These are phyloP conservation scores for Diplocarpon mali DNA, from an alignment of 2,329 filamentous ascomycete species.

Conservation along the genomic window DNA sequence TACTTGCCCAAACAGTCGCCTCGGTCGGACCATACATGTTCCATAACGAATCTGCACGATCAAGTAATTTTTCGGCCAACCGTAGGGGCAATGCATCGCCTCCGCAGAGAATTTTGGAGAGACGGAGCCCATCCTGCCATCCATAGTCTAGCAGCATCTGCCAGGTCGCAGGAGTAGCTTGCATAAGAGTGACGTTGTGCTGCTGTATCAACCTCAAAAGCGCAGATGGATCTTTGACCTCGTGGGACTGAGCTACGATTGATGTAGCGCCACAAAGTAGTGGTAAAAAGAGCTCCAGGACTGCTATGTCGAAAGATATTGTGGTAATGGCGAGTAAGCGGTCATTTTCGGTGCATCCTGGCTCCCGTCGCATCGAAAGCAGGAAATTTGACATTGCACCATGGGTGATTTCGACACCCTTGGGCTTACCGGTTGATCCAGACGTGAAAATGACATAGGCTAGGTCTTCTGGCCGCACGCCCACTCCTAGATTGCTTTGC, in stretches of 20 bases:
- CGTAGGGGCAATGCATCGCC: not conserved
- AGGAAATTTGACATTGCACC: not conserved
- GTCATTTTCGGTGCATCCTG: not conserved
- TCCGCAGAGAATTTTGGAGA: not conserved
- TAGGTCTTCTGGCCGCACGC: not conserved
- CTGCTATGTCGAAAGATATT: not conserved
- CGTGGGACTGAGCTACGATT: not conserved
- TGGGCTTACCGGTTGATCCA: not conserved
- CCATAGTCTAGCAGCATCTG: not conserved
- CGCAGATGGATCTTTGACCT: not conserved
- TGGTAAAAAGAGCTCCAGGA: not conserved
- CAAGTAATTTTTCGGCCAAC: not conserved
- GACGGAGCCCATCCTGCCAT: not conserved
- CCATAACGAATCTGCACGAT: not conserved
- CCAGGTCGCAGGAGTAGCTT: not conserved
- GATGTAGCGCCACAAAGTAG: not conserved
- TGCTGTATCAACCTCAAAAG: not conserved
- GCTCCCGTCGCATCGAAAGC: not conserved
- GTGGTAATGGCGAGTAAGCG: not conserved
- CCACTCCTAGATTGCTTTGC: not conserved
- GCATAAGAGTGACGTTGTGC: not conserved
- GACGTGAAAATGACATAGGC: not conserved
- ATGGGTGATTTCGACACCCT: not conserved
- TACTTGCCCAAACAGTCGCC: not conserved
- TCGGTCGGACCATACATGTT: not conserved